Evolutionary conservation across 202 grass and related monocot genomes (phyloP), one percentile per base, ranked within the genome.

Genomic region (Schoenoplectus triqueter): DNA sequence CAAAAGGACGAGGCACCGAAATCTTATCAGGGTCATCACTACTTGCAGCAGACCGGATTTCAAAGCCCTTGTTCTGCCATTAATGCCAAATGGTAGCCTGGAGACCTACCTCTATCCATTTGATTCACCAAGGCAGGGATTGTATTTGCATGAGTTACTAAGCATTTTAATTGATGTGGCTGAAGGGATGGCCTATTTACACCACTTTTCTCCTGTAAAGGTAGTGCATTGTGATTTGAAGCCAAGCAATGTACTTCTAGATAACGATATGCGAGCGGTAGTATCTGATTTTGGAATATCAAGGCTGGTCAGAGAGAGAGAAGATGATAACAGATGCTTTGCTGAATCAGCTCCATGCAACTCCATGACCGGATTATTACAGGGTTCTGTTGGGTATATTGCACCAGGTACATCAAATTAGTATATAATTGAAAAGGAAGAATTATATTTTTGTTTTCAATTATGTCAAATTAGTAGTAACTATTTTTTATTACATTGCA

Each of bases 201-300:
- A 98, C 79, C 95, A 98, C 79, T 95, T 92, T 79, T 87, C 93
- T 46, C 93, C 90, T 0, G 82, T 98, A 2, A 72, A 80, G 10
- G 93, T 98, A n/a, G 88, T 91, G 18, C 95, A 98, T 81, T 98
- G 95, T 64, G 95, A 98, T 88, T 86, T 98, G 0, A 98, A 98
- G 82, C 95, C 95, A 0, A 94, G 95, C 90, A 98, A 98, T 69
- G 87, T 98, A 17, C 95, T 98, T 55, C 88, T 98, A 51, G 93
- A 92, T 73, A 90, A 93, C 45, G 87, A 98, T 77, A 95, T 98
- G 95, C 92, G 85, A 13, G 95, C 95, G 8, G 76, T 98, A 0
- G 91, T 98, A 10, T 91, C 95, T 0, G 93, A 98, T 72, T 98
- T 98, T 13, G 95, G 95, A 63, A 95, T 98, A 10, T 87, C 95